Evolutionary conservation across 306 rosid genomes (phyloP).

Genomic region (Hylodesmum podocarpum): DNA sequence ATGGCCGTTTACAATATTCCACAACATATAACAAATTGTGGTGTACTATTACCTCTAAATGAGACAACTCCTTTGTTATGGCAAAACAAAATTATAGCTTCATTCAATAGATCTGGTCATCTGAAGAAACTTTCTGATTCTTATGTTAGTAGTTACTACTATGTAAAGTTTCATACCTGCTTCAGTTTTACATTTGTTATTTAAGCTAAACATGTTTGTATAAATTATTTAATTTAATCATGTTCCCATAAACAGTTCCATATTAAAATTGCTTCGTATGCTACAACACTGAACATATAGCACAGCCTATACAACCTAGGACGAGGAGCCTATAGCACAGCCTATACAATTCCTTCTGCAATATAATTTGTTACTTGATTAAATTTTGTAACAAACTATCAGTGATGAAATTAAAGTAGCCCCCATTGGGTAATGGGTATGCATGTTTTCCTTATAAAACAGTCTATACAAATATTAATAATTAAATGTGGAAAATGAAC

Average conservation of each 20-base stretch:
- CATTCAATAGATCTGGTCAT: neutral
- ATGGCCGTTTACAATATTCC: neutral
- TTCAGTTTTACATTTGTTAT: neutral
- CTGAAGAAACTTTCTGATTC: neutral
- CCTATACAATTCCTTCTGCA: constrained; percentile 3
- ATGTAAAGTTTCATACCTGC: neutral
- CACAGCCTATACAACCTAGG: neutral
- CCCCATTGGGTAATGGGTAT: neutral
- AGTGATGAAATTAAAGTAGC: constrained; percentile 7
- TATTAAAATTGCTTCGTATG: neutral
- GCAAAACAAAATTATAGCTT: neutral
- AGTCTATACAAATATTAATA: neutral
- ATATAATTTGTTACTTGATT: constrained; percentile 18
- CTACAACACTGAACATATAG: constrained; percentile 3
- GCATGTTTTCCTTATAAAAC: neutral
- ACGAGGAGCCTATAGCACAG: neutral
- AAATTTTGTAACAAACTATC: constrained; percentile 18
- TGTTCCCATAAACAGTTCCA: neutral
- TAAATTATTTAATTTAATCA: neutral
- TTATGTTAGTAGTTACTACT: neutral
- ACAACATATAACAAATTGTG: neutral
- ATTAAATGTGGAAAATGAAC: neutral
- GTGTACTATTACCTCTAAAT: constrained; percentile 8
- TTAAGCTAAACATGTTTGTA: neutral
- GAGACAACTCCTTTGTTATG: neutral